Conservation (phyloP, 768 basidiomycete genomes). For the Agaricus subrufescens region DNA sequence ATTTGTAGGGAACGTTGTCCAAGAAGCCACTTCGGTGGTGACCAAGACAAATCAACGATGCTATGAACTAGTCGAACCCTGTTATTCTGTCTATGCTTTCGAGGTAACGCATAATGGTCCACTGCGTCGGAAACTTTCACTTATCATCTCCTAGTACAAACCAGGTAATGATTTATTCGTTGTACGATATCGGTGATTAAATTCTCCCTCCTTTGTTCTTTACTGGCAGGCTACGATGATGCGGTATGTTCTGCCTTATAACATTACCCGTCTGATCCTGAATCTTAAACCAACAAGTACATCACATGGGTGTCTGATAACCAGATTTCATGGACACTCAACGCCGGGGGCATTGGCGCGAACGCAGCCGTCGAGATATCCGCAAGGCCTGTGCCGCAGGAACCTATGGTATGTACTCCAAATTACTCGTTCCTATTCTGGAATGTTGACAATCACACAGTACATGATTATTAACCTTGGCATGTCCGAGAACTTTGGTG, state of each 20-base stretch:
- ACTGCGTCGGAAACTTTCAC: slow-evolving; percentile 11
- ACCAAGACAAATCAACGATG: slow-evolving; percentile 63
- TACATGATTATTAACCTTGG: slow-evolving; percentile 80
- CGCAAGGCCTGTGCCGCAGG: slow-evolving; percentile 62
- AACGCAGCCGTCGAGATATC: slow-evolving; percentile 57
- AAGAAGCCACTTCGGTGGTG: slow-evolving; percentile 75
- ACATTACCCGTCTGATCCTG: not conserved
- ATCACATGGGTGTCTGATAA: slow-evolving; percentile 76
- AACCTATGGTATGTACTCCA: slow-evolving; percentile 66
- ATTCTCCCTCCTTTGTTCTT: not conserved
- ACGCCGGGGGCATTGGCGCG: slow-evolving; percentile 57
- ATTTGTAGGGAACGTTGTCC: slow-evolving; percentile 63
- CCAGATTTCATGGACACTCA: slow-evolving; percentile 67
- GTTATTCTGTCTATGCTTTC: slow-evolving; percentile 73
- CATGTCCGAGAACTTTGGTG: slow-evolving; percentile 73
- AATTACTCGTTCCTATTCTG: not conserved
- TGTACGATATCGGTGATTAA: not conserved
- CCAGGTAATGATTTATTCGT: slow-evolving; percentile 19
- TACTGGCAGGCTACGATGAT: slow-evolving; percentile 48
- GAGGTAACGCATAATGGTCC: slow-evolving; percentile 34
- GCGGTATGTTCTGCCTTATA: slow-evolving; percentile 34
- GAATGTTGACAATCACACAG: slow-evolving; percentile 37
- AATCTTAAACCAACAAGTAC: slow-evolving; percentile 38
- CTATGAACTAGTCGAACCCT: slow-evolving; percentile 53
- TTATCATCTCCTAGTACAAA: slow-evolving; percentile 26